Evolutionary conservation across 345 rosid species (phyloP), one percentile per base, ranked within the genome.

Genomic region (Eucalyptus cloeziana): DNA sequence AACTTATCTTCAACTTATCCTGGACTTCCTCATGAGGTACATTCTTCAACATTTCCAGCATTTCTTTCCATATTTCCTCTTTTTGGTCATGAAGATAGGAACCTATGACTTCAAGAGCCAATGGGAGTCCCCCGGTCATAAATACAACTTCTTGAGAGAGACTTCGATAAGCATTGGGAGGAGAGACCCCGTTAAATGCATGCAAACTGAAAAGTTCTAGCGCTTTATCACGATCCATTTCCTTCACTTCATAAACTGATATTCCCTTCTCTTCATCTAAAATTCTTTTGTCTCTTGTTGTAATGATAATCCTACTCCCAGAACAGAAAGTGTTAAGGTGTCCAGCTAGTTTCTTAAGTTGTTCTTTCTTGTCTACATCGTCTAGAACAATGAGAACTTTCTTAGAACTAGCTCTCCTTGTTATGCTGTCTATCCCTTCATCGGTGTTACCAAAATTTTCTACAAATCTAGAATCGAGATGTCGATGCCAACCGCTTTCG

Each of bases 241-340:
- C 0, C 25, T 9, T 17, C 1, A 69, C 25, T 69, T 69, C 80
- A 69, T 69, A 33, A 8, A 4, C 0, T 17, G 5, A 17, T 1
- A 69, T 69, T 33, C 24, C 80, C 13, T 17, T 0, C 44, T 33
- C 11, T 69, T 33, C 25, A 33, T 33, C 13, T 7, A 33, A 3
- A 33, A 69, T 69, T 1, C 13, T 0, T 5, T 3, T 1, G 1
- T 69, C 7, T 0, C 80, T 69, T 17, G 80, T 69, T 69, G 44
- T 69, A 0, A 69, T 33, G 13, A 69, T 17, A 8, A 69, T 33
- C 2, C 4, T 17, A 17, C 44, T 69, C 44, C 44, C 80, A 3
- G 0, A 3, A 9, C 13, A 2, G 0, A 69, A 69, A 8, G 25
- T 17, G 11, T 33, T 3, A 5, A 13, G 44, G 2, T 2, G 0